Base-by-base conservation (phyloP, 208 protist species). In the Angomonas deanei region DNA sequence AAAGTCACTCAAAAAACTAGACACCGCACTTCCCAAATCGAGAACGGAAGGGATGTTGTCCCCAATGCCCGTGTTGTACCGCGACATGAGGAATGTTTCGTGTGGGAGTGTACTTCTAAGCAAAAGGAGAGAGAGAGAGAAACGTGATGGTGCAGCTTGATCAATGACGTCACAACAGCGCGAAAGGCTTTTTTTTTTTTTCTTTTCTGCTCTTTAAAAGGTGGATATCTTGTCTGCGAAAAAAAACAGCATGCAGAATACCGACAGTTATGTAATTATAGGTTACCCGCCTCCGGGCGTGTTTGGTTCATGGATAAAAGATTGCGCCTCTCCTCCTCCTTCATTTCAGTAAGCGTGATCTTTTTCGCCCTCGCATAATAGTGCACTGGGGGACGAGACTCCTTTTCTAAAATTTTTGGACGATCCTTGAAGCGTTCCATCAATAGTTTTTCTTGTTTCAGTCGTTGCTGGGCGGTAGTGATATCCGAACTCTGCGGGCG, bases 21-120 rank as follows among this genome's bases (percentile, higher is more conserved):
- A 68, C 13, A 88, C 49, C 23, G 84, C 85, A 52, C 76, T 92
- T 26, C 72, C 53, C 49, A 96, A 59, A 53, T 96, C 90, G 47
- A 96, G 71, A 13, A 96, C 33, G 8, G 86, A 93, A 3, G 86
- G 86, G 36, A 93, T 86, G 53, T 79, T 91, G 46, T 72, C 77
- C 58, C 75, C 78, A 68, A 93, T 96, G 47, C 84, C 86, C 0
- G 86, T 93, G 67, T 91, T 86, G 69, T 93, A 93, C 60, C 83
- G 86, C 5, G 89, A 90, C 86, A 96, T 96, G 39, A n/a, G 42
- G 42, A 50, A 27, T 26, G 30, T 5, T 24, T 21, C 30, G 15
- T n/a, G 13, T 54, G 30, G 15, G 19, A 57, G 36, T 33, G 63
- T 26, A 27, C 13, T 26, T 52, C 5, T 24, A 24, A 32, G 28